Evolutionary conservation across 306 rosid species (phyloP).

Genomic region (Styphnolobium japonicum): DNA sequence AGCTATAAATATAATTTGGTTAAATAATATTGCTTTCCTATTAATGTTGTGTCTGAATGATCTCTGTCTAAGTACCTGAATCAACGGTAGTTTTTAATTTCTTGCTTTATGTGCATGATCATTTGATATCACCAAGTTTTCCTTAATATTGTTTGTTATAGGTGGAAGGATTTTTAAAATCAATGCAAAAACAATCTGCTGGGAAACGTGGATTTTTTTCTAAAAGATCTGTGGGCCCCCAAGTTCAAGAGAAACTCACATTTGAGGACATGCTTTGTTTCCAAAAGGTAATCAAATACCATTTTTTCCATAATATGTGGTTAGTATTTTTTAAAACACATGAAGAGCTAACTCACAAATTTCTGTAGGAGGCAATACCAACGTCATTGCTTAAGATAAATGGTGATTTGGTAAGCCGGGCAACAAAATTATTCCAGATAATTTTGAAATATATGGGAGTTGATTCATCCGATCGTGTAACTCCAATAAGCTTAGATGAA

Average conservation of each 20-base stretch:
- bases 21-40: not conserved
- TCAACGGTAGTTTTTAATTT: not conserved
- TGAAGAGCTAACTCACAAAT: constrained; percentile 11
- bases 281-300: constrained; percentile 60
- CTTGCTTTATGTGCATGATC: constrained; percentile 2
- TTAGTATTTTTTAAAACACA: not conserved
- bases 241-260: constrained; percentile 62
- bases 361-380: constrained; percentile 77
- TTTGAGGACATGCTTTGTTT: constrained; percentile 89
- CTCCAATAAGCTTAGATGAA: constrained; percentile 58
- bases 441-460: constrained; percentile 81
- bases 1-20: not conserved
- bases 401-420: constrained; percentile 70
- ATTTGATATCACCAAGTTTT: not conserved
- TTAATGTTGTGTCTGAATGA: not conserved
- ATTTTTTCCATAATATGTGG: not conserved
- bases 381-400: constrained; percentile 77
- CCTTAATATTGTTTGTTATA: constrained; percentile 22
- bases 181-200: constrained; percentile 86
- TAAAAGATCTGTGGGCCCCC: constrained; percentile 74
- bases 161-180: constrained; percentile 82
- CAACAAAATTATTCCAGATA: constrained; percentile 68
- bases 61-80: constrained; percentile 17
- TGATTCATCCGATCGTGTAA: constrained; percentile 71
- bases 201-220: constrained; percentile 89